These are phyloP conservation scores for Rutstroemia sp. DNA, from an alignment of 2,329 filamentous ascomycete species.

Conservation along the genomic window DNA sequence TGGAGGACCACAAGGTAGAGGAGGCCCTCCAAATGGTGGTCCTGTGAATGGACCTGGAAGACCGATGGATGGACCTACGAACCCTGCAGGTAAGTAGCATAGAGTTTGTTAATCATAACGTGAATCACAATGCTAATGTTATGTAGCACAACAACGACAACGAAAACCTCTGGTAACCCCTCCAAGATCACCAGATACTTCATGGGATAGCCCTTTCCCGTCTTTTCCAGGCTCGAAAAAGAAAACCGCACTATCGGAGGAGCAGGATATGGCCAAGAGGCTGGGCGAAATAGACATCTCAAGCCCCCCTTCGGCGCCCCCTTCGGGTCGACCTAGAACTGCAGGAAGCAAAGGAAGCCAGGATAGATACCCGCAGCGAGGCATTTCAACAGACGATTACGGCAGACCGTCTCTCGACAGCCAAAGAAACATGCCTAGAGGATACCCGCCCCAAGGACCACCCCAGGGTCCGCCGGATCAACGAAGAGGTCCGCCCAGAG, in stretches of 20 bases:
- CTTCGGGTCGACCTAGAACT: conserved; percentile 15
- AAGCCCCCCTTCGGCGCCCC: conserved; percentile 12
- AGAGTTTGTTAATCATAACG: neutral
- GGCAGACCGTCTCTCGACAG: conserved; percentile 22
- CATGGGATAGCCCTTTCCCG: conserved; percentile 44
- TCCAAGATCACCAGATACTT: conserved; percentile 32
- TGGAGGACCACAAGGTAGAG: conserved; percentile 22
- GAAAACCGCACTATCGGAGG: conserved; percentile 34
- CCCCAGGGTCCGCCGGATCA: conserved; percentile 19
- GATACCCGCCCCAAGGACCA: conserved; percentile 19
- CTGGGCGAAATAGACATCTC: conserved; percentile 26
- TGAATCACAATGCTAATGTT: neutral
- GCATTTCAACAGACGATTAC: conserved; percentile 20
- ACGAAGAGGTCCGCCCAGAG: conserved; percentile 16
- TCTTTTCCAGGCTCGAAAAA: conserved; percentile 34
- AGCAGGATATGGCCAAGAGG: conserved; percentile 27
- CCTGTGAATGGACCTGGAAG: conserved; percentile 10
- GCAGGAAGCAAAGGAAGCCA: conserved; percentile 21
- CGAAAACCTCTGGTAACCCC: conserved; percentile 26
- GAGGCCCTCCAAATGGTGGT: conserved; percentile 14
- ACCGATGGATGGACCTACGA: conserved; percentile 9
- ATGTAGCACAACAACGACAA: conserved; percentile 13
- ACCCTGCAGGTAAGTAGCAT: conserved; percentile 9
- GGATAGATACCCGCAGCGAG: conserved; percentile 12
- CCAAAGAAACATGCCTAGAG: conserved; percentile 18